Evolutionary conservation across 2,329 filamentous ascomycete genomes (phyloP), one percentile per base, ranked within the genome.

Genomic region (Fusarium siculi): DNA sequence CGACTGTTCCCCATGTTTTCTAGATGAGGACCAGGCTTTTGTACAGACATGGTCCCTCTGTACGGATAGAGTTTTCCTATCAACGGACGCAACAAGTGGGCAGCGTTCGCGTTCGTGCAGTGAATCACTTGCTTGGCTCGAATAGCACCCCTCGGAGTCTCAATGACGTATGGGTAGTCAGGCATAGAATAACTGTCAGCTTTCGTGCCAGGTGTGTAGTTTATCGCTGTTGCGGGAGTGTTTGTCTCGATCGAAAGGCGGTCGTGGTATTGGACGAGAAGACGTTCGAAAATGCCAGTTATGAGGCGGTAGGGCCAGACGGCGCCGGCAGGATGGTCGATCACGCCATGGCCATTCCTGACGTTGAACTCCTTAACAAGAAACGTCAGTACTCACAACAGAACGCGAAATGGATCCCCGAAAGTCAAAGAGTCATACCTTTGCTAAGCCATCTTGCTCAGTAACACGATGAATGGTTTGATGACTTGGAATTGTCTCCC

Each of bases 91-190:
- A 52, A 2, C 2, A 52, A 7, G 2, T 52, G n/a, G 0, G 47
- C 47, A 19, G 47, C 47, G n/a, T 52, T 52, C 0, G 47, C 47
- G 5, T 52, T 52, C 0, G 47, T 52, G 0, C 47, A 52, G n/a
- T 52, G 47, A 15, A 52, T 52, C n/a, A 25, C n/a, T 9, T 25
- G 47, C 11, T 52, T 52, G 0, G 47, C 6, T 3, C 5, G 30
- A 25, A 52, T 15, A 10, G 2, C 0, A 25, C 47, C 47, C 16
- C 47, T 21, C 0, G 30, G 16, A 10, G 47, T 52, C 11, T 52
- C n/a, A 19, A 52, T 5, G 0, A 42, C 4, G 71, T 86, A 87
- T 4, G 79, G 83, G 16, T 78, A 65, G 23, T 69, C 59, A 2
- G 23, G 1, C 8, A 4, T 7, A 3, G 8, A 19, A 2, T 9